Evolutionary conservation across 371 early-diverging fungal genomes (phyloP).

Genomic region (Mortierella sp.): DNA sequence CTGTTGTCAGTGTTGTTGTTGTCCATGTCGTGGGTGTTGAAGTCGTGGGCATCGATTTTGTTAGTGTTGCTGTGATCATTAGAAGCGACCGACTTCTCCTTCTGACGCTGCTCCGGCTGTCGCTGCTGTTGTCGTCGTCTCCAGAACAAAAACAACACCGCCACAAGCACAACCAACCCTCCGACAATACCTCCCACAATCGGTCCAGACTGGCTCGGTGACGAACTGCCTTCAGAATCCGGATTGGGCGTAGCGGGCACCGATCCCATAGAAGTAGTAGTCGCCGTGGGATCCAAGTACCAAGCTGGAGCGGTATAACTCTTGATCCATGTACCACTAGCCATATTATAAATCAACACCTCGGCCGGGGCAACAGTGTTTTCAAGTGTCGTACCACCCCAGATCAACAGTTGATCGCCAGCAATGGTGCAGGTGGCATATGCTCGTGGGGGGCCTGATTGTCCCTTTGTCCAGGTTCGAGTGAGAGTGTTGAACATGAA

Average conservation of each 20-base stretch:
- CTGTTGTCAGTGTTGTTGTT: not conserved
- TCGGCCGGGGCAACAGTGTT: not conserved
- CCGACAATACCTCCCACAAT: slow-evolving; percentile 3
- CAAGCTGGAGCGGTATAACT: slow-evolving; percentile 29
- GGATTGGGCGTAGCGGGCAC: not conserved
- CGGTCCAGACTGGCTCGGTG: not conserved
- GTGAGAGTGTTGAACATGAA: slow-evolving; percentile 30
- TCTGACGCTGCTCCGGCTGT: not conserved
- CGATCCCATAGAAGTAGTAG: not conserved
- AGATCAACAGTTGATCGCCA: slow-evolving; percentile 37
- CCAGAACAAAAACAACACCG: not conserved
- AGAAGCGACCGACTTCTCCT: not conserved
- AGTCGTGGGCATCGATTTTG: not conserved
- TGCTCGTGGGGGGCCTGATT: slow-evolving; percentile 22
- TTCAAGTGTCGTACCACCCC: slow-evolving; percentile 29
- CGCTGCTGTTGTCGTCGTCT: not conserved
- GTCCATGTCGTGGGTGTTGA: not conserved
- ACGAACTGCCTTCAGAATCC: not conserved
- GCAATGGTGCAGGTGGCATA: slow-evolving; percentile 50
- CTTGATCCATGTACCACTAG: slow-evolving; percentile 22
- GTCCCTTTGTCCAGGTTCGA: slow-evolving; percentile 23
- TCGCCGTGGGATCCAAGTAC: not conserved
- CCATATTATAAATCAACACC: slow-evolving; percentile 31
- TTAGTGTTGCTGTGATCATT: too few species aligned
- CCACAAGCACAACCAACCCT: not conserved